phyloP scores from a whole-genome alignment of 116 monocot genomes.

The Zostera marina region DNA sequence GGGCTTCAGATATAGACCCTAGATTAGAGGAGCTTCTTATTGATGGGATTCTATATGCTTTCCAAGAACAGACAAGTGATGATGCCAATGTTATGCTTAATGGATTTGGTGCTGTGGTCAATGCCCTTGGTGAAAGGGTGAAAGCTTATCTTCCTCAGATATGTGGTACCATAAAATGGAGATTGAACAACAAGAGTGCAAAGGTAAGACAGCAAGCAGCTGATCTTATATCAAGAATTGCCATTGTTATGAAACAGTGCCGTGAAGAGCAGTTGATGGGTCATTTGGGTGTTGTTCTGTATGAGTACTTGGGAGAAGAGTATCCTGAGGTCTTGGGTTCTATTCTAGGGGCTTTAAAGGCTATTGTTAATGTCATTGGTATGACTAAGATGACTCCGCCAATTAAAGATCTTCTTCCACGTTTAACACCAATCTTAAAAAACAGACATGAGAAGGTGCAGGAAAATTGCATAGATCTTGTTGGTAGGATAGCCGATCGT shows the following conservation, averaged over 20 bases:
- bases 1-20: constrained; percentile 85
- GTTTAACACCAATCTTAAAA: constrained; percentile 71
- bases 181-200: constrained; percentile 92
- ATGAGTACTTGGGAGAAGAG: constrained; percentile 89
- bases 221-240: constrained; percentile 90
- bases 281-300: constrained; percentile 90
- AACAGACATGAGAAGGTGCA: constrained; percentile 89
- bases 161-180: constrained; percentile 97
- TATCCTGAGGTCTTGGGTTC: constrained; percentile 88
- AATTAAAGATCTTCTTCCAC: constrained; percentile 80
- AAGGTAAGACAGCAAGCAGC: constrained; percentile 98
- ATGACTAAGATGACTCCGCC: constrained; percentile 97
- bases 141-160: constrained; percentile 94
- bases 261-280: constrained; percentile 95
- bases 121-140: constrained; percentile 73
- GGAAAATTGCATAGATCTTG: constrained; percentile 88
- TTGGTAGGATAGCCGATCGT: constrained; percentile 89
- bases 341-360: constrained; percentile 73
- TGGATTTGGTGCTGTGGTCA: constrained; percentile 88
- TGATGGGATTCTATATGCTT: constrained; percentile 84
- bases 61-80: constrained; percentile 89
- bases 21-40: constrained; percentile 83
- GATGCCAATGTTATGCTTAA: constrained; percentile 96
- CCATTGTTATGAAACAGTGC: constrained; percentile 98
- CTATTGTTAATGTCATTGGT: constrained; percentile 88